Evolutionary conservation across 345 rosid species (phyloP).

Genomic region (Citrus sinensis): DVS_A1.0 CM039162.1:4607001-4607500

Average conservation of each 20-base stretch:
- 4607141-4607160: conserved; percentile 70
- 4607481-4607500: conserved; percentile 67
- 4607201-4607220: conserved; percentile 60
- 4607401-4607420: conserved; percentile 78
- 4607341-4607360: conserved; percentile 62
- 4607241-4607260: conserved; percentile 65
- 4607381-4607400: conserved; percentile 55
- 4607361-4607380: conserved; percentile 60
- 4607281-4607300: conserved; percentile 85
- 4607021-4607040: neutral
- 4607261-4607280: conserved; percentile 76
- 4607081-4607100: neutral
- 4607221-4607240: conserved; percentile 79
- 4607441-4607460: conserved; percentile 43
- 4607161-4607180: conserved; percentile 63
- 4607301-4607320: conserved; percentile 76
- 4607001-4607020: neutral
- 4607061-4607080: neutral
- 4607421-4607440: conserved; percentile 66
- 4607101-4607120: conserved; percentile 74
- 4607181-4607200: conserved; percentile 65
- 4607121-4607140: conserved; percentile 81
- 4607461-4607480: conserved; percentile 56
- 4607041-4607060: neutral
- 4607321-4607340: conserved; percentile 62